Evolutionary conservation across 371 early-diverging fungal species (phyloP).

Genomic region (Umbelopsis sp.): DNA sequence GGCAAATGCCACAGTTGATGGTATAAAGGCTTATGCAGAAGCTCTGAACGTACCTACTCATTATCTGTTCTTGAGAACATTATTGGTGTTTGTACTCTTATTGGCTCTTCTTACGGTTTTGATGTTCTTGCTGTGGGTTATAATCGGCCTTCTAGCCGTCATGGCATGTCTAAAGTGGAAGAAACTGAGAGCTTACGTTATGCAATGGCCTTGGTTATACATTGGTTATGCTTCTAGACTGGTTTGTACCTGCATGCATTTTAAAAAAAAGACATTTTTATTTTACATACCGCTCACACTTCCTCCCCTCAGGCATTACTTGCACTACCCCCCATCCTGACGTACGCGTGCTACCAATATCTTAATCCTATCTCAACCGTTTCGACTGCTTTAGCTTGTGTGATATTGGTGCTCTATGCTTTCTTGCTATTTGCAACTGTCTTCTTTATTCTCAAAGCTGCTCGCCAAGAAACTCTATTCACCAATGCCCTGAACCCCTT

Average conservation of each 20-base stretch:
- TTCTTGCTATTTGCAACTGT: not conserved
- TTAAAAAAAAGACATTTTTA: not conserved
- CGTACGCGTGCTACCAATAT: conserved; percentile 9
- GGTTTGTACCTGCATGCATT: not conserved
- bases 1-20: not conserved
- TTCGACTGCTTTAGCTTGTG: not conserved
- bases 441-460: not conserved
- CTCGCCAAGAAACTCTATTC: not conserved
- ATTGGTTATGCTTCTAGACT: conserved; percentile 11
- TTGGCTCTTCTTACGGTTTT: not conserved
- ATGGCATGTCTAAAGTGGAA: conserved; percentile 5
- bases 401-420: not conserved
- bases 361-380: not conserved
- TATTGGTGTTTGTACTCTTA: not conserved
- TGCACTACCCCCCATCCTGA: not conserved
- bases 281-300: too few species aligned
- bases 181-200: not conserved
- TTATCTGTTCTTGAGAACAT: not conserved
- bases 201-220: conserved; percentile 8
- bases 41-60: not conserved
- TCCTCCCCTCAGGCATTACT: not conserved
- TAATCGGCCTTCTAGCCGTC: not conserved
- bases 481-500: not conserved
- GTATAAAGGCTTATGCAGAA: conserved; percentile 4
- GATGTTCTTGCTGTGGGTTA: not conserved